Base-by-base conservation (phyloP, 2,329 filamentous ascomycete genomes). In the Anisogramma anomala region DNA sequence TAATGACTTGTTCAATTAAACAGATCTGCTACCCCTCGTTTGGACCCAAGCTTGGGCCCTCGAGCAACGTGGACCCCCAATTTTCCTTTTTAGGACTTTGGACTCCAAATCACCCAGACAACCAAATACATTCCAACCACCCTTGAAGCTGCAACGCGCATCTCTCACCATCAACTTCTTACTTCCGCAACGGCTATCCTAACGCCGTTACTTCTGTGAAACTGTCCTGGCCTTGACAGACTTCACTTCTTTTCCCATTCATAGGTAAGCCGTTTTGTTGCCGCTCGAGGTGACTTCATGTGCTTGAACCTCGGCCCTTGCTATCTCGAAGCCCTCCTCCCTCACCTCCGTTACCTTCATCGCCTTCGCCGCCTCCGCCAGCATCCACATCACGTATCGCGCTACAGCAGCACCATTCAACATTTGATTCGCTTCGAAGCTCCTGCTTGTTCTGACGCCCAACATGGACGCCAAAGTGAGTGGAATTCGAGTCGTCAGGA, bases 391-490 rank as follows among this genome's bases (percentile, higher is more conserved):
- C 34, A 41, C 32, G 14, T 30, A 45, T 45, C 36, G 40, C 37
- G 33, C 43, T 43, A 43, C 37, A 48, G 32, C 46, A 48, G 46
- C 42, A 43, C 39, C 46, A 40, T 19, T 22, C 20, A 48, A 33
- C 43, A 48, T 48, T 13, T 43, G 33, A 25, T 48, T 46, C 32
- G 28, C 22, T 17, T 28, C 9, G 26, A 13, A 26, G 20, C 20
- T 20, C 26, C n/a, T 36, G 15, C 34, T 20, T 22, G 8, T n/a
- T 26, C 15, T 15, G 14, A 22, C n/a, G 3, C 28, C 4, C 27
- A 33, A 57, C 41, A 66, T 66, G 62, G 62, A 65, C 52, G 59
- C 61, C 33, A 61, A 60, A 53, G 63, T 66, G 56, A 55, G 58
- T 53, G 43, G 34, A 32, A 39, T 15, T 31, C 28, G 10, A 32